These are phyloP conservation scores for Solanum hybrid DNA, from an alignment of 305 asterid species.

Conservation along the genomic window DNA sequence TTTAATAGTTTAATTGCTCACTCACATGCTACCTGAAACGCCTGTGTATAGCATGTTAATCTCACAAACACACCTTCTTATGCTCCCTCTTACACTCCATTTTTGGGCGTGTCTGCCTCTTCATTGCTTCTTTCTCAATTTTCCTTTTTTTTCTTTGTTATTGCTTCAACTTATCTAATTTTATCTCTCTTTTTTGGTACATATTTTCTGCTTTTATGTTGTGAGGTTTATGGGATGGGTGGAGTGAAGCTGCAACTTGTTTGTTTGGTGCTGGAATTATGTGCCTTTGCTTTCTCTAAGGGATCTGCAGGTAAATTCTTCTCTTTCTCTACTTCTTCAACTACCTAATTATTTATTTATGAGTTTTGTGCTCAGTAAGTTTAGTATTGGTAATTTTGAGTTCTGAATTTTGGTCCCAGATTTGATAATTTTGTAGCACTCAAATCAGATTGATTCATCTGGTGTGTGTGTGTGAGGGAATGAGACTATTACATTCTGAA, in stretches of 20 bases:
- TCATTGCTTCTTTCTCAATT: conserved; percentile 63
- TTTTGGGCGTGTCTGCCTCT: conserved; percentile 19
- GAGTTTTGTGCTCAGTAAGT: neutral
- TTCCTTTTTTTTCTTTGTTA: conserved; percentile 27
- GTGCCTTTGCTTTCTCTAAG: conserved; percentile 47
- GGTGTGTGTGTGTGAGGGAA: neutral
- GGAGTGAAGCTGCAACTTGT: conserved; percentile 39
- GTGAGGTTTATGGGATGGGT: conserved; percentile 46
- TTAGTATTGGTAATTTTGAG: neutral
- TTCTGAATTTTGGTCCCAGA: neutral
- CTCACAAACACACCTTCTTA: conserved; percentile 7
- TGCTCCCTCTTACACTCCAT: neutral
- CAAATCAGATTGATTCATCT: neutral
- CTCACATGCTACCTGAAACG: conserved; percentile 34
- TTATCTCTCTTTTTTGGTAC: neutral
- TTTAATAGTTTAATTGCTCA: conserved; percentile 20
- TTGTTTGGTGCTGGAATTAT: conserved; percentile 34
- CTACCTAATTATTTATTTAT: neutral
- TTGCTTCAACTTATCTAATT: conserved; percentile 19
- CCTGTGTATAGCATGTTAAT: conserved; percentile 22
- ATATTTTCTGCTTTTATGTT: conserved; percentile 9
- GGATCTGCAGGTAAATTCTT: conserved; percentile 64
- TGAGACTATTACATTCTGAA: conserved; percentile 14
- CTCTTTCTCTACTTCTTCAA: neutral
- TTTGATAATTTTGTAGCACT: neutral